Percentiles rank a stretch among this genome's conserved stretches.
phyloP scores from a whole-genome alignment of 176 grass and related monocot genomes.

The Oryza glaberrima region DNA sequence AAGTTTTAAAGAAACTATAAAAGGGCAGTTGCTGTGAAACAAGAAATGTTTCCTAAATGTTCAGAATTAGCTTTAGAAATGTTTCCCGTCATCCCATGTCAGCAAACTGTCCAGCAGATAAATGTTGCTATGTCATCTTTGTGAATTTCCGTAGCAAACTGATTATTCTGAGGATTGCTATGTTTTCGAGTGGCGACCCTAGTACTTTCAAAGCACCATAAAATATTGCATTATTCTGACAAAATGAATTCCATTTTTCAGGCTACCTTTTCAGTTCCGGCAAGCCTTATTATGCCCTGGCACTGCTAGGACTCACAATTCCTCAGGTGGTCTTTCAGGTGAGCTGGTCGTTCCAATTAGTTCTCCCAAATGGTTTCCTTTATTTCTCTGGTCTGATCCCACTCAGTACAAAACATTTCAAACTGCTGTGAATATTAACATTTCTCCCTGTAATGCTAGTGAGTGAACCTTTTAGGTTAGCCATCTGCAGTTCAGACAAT shows the following conservation, averaged over 20 bases:
- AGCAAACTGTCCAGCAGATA: neutral
- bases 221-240: neutral
- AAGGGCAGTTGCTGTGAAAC: too few species aligned
- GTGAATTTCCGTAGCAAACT: slow-evolving; percentile 10
- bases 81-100: neutral
- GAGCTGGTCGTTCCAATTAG: neutral
- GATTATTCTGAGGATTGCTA: neutral
- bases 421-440: neutral
- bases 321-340: slow-evolving; percentile 81
- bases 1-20: too few species aligned
- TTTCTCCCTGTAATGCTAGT: neutral
- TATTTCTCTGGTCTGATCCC: neutral
- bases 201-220: neutral
- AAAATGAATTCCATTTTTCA: slow-evolving; percentile 39
- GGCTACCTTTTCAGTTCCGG: slow-evolving; percentile 63
- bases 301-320: slow-evolving; percentile 65
- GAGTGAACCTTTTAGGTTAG: neutral
- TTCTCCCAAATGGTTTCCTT: neutral
- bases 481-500: neutral
- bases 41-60: neutral
- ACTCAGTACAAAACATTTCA: neutral
- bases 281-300: slow-evolving; percentile 72
- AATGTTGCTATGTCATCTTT: slow-evolving; percentile 22
- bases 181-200: neutral
- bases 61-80: neutral